phyloP scores from a whole-genome alignment of 805 yeast species.

The Starmerella bombicola region DNA sequence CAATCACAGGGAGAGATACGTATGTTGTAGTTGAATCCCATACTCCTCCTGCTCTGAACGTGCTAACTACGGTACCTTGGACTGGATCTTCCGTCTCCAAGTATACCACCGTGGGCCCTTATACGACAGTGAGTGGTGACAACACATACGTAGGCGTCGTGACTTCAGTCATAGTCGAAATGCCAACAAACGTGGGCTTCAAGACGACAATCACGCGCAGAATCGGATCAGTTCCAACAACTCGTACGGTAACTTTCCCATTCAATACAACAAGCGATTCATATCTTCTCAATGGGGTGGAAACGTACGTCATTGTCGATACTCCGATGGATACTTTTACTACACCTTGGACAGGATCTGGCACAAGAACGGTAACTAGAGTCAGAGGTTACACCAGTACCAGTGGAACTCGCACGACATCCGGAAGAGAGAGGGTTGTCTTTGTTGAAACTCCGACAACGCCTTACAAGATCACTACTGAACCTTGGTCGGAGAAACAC shows the following conservation, averaged over 20 bases:
- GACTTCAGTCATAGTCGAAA: neutral
- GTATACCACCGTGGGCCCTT: neutral
- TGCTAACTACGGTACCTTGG: neutral
- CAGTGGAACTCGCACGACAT: neutral
- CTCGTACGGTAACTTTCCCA: neutral
- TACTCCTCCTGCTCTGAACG: neutral
- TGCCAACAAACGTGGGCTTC: neutral
- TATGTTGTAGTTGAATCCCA: neutral
- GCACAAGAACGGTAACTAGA: neutral
- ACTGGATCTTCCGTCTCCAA: neutral
- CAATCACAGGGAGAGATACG: neutral
- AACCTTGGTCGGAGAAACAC: neutral
- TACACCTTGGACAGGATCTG: conserved; percentile 2
- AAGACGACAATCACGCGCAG: neutral
- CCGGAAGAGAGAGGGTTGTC: conserved; percentile 2
- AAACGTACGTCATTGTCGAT: conserved; percentile 3
- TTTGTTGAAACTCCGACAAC: conserved; percentile 4
- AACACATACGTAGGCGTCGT: neutral
- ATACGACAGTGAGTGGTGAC: neutral
- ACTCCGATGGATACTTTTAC: conserved; percentile 5
- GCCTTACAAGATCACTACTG: neutral
- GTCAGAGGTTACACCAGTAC: conserved; percentile 4
- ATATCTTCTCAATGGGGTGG: neutral
- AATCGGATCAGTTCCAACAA: neutral
- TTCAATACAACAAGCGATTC: neutral